Base-by-base conservation (phyloP, 1,139 yeast genomes). In the Protomyces pachydermus region DNA sequence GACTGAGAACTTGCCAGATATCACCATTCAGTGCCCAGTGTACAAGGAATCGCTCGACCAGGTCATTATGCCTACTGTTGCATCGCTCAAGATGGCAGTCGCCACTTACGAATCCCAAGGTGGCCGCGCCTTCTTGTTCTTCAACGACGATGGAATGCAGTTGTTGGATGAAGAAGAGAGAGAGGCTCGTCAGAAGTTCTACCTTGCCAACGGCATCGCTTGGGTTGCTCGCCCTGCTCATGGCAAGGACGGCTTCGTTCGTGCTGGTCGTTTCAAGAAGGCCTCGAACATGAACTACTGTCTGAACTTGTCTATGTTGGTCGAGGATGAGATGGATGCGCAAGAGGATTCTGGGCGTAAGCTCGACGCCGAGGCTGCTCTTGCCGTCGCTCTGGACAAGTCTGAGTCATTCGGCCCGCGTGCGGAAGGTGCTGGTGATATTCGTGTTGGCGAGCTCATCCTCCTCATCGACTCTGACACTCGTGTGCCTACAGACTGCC, bases 401-500 rank as follows among this genome's bases (percentile, higher is more conserved):
- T 42, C 48, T 3, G 57, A 34, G n/a, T 65, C 60, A 8, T 57
- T 56, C 3, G 53, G 48, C 28, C 20, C 45, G n/a, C 39, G 45
- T 6, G 56, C 46, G 1, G 34, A 51, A 64, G 67, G 66, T 2
- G 67, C 53, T 12, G 67, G 67, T 12, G 64, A 65, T 45, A 64
- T 65, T 37, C 57, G 67, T n/a, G 48, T 66, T 32, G 67, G 67
- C 14, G 67, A 66, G 18, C 25, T 64, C 35, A 65, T 66, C 35
- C 45, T 66, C 39, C 52, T 64, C 32, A 58, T 66, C 34, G 67
- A 66, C 46, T 66, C 67, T 5, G 67, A 66, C 52, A 66, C 67
- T 8, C 60, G 67, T 20, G 62, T 64, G 8, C 65, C 67, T 3
- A 63, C 53, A 20, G 67, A 64, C 38, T 64, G 67, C 38, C 61